Conservation (phyloP, 73 alveolate species). For the Tetrahymena elliotti region DNA sequence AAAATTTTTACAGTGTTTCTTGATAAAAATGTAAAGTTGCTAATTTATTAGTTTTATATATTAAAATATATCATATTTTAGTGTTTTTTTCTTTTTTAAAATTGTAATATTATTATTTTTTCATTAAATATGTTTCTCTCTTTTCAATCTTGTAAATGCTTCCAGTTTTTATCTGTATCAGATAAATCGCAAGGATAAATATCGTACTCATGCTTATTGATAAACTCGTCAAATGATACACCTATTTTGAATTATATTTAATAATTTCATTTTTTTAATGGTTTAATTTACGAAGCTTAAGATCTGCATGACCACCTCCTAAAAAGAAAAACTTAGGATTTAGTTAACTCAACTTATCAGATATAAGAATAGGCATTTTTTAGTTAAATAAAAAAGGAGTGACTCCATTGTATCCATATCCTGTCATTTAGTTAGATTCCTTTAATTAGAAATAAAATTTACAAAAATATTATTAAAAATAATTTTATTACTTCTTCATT, state of each 20-base stretch:
- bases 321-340: constrained; percentile 51
- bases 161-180: not conserved
- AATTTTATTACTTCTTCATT: constrained; percentile 46
- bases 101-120: too few relatives aligned
- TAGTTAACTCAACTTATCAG: constrained; percentile 14
- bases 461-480: not conserved
- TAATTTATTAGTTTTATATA: too few relatives aligned
- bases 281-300: constrained; percentile 44
- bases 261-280: not conserved
- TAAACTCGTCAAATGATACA: not conserved
- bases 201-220: not conserved
- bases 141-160: not conserved
- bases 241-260: not conserved
- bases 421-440: constrained; percentile 36
- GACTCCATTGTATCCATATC: constrained; percentile 56
- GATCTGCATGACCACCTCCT: constrained; percentile 69
- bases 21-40: too few relatives aligned
- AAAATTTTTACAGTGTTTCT: too few relatives aligned
- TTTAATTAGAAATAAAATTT: not conserved
- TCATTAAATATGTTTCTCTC: not conserved
- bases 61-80: too few relatives aligned
- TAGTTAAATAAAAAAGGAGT: constrained; percentile 64
- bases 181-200: not conserved
- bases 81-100: too few relatives aligned
- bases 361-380: constrained; percentile 30